Base-by-base conservation (phyloP, 495 filamentous ascomycete species). In the Aspergillus campestris region DNA sequence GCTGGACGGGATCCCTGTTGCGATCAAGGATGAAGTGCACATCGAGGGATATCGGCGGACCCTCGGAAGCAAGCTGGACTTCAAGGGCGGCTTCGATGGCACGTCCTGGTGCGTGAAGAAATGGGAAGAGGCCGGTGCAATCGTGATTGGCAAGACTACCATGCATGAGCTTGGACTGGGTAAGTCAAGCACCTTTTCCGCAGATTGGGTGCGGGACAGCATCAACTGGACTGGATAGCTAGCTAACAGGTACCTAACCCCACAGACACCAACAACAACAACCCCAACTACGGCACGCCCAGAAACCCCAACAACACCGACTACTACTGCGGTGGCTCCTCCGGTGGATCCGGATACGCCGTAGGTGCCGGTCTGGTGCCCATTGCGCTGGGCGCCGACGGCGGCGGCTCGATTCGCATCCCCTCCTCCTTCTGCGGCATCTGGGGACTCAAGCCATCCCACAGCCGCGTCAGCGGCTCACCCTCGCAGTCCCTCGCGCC, bases 121-220 rank as follows among this genome's bases (percentile, higher is more conserved):
- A 65, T 77, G 84, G 67, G 71, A 83, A 52, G 83, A 92, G 37
- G 81, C 79, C 0, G 91, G 91, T 1, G 89, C 82, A 8, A 75
- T 96, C 34, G 71, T 95, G 13, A 60, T 95, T 42, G 91, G 89
- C 9, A 95, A 94, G 65, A 75, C 81, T 27, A 90, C 80, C 34
- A 95, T 96, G 91, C 89, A 96, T 63, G 90, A 97, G 66, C 61
- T 94, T 6, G 91, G 91, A 4, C 65, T 85, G 29, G 80, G 79
- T 80, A 56, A 54, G 70, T 62, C 6, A 8, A 14, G 11, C 15
- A 28, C 9, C 12, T 32, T 18, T 12, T 31, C 42, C 14, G 30
- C 5, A 24, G 49, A 36, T 9, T 9, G 12, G 11, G 14, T 39
- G 12, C 6, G 24, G 13, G 30, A 9, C n/a, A 27, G 33, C 28